These are phyloP conservation scores for Acer yangbiense DNA, from an alignment of 345 rosid species.

Conservation along the genomic window DNA sequence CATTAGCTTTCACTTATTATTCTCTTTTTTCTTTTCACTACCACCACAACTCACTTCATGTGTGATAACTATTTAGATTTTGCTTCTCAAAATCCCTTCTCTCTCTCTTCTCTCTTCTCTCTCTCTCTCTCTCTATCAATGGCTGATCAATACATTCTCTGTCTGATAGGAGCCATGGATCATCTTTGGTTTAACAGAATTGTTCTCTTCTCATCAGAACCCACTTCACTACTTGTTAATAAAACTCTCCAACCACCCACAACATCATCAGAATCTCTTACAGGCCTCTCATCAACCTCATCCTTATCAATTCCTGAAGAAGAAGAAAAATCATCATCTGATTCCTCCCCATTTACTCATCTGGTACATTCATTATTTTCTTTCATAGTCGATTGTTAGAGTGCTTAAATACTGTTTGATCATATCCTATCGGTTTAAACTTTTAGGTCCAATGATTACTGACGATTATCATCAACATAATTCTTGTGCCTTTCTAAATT, in stretches of 20 bases:
- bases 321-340: slow-evolving; percentile 14
- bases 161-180: slow-evolving; percentile 52
- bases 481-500: background rate
- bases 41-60: slow-evolving; percentile 25
- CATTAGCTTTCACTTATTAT: slow-evolving; percentile 20
- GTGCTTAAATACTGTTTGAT: too few species aligned
- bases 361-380: background rate
- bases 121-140: slow-evolving; percentile 24
- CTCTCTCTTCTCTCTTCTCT: background rate
- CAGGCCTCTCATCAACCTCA: slow-evolving; percentile 14
- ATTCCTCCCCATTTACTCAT: background rate
- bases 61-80: background rate
- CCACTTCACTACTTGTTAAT: slow-evolving; percentile 19
- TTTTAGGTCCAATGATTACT: too few species aligned
- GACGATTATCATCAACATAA: background rate
- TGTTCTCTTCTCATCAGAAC: slow-evolving; percentile 39
- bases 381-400: too few species aligned
- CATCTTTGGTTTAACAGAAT: slow-evolving; percentile 63
- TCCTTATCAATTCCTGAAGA: slow-evolving; percentile 23
- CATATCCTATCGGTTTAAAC: too few species aligned
- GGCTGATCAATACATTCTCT: slow-evolving; percentile 37
- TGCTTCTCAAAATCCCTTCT: background rate
- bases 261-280: slow-evolving; percentile 13
- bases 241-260: slow-evolving; percentile 21
- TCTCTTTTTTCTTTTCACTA: slow-evolving; percentile 2